Evolutionary conservation across 1,139 yeast species (phyloP), one percentile per base, ranked within the genome.

Genomic region (Pichia sp.): DNA sequence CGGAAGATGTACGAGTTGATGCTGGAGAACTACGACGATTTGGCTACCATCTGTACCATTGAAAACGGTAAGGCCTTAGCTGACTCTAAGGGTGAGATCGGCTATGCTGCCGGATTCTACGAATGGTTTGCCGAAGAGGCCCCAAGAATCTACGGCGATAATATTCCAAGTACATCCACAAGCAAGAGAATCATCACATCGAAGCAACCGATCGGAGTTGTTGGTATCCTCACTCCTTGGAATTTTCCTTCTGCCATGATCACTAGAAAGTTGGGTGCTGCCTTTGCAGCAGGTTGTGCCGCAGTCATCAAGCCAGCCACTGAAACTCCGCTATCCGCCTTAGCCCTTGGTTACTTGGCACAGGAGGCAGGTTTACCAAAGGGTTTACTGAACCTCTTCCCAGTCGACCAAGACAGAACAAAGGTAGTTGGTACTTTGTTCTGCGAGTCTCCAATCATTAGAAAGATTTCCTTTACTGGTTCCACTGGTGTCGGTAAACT

Each of bases 191-290:
- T 87, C 50, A 71, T 84, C 60, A 82, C 95, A 2, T 64, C 82
- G 57, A 85, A 84, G 66, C 95, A 87, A 69, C 96, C 97, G 30
- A 79, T 92, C 55, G 98, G 98, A 36, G 96, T 90, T 3, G 90
- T 95, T 65, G 97, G 96, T 44, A 81, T 92, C 58, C 77, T 93
- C 63, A 90, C 97, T 6, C 98, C 98, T 27, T 93, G 98, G 97
- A 93, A 93, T 71, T 93, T 93, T 75, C 98, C 99, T 24, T 77
- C 85, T 53, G 96, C 97, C 6, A 92, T 93, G 98, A 89, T 92
- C 60, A 83, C 97, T 4, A 80, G 98, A 66, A 93, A 93, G 70
- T 80, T 87, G 49, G 97, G 91, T 40, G 97, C 97, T 40, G 96
- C 97, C 1, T 68, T 91, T 34, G 97, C 98, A 17, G 93, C 95